phyloP scores from a whole-genome alignment of 176 grass and related monocot species.

The Hyparrhenia diplandra region DNA sequence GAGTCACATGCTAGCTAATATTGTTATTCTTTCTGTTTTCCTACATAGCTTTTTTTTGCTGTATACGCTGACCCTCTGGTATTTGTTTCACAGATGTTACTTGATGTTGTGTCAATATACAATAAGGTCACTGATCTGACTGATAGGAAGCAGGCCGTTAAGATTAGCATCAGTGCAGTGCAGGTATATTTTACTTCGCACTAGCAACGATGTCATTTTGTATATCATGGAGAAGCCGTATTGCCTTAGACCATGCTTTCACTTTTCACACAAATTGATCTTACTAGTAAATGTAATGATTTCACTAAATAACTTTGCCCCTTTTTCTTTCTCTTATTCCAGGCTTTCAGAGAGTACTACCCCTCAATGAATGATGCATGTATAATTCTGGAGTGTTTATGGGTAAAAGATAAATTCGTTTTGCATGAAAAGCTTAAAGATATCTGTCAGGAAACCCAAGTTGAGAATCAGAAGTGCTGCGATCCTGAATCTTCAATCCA shows the following conservation, averaged over 20 bases:
- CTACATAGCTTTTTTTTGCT: slow-evolving; percentile 5
- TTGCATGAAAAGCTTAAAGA: slow-evolving; percentile 46
- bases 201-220: slow-evolving; percentile 1
- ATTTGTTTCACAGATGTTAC: slow-evolving; percentile 57
- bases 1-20: slow-evolving; percentile 2
- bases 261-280: not conserved
- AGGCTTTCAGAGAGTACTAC: slow-evolving; percentile 74
- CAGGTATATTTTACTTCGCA: slow-evolving; percentile 51
- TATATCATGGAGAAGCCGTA: not conserved
- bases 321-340: not conserved
- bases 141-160: slow-evolving; percentile 72
- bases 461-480: slow-evolving; percentile 17
- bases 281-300: slow-evolving; percentile 5
- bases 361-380: slow-evolving; percentile 28
- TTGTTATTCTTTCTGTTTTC: slow-evolving; percentile 18
- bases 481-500: slow-evolving; percentile 28
- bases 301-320: not conserved
- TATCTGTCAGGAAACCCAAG: slow-evolving; percentile 23
- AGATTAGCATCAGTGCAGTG: slow-evolving; percentile 59
- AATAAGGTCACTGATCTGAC: slow-evolving; percentile 76
- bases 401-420: slow-evolving; percentile 71
- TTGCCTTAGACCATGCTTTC: not conserved
- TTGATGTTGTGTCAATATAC: slow-evolving; percentile 69
- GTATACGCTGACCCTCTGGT: not conserved
- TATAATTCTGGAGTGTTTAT: slow-evolving; percentile 46